A percentile compares a stretch with the other conserved stretches of the same genome.
These are phyloP conservation scores for Chrysanthemum seticuspe DNA, from an alignment of 129 eudicot species.

Conservation along the genomic window DNA sequence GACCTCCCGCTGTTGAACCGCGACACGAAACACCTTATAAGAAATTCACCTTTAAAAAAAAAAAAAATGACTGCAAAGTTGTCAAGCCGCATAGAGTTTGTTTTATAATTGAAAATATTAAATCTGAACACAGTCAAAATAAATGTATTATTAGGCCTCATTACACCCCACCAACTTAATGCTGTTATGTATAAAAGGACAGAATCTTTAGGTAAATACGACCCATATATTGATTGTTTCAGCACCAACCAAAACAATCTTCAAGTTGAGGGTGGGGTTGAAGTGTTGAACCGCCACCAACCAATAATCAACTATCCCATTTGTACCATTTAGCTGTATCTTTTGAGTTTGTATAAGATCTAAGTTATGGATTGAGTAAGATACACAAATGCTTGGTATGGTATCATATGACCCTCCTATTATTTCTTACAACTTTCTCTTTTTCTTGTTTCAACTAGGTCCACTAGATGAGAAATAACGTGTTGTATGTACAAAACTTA, in stretches of 20 bases:
- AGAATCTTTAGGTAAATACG: slow-evolving; percentile 25
- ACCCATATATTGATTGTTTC: slow-evolving; percentile 11
- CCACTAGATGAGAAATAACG: too few relatives aligned
- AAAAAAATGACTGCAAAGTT: too few relatives aligned
- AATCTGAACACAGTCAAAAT: not conserved
- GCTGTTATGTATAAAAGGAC: slow-evolving; percentile 8
- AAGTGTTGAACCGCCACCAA: slow-evolving; percentile 4
- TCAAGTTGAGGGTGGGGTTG: slow-evolving; percentile 16
- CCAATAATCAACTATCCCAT: not conserved
- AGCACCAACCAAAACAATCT: slow-evolving; percentile 24
- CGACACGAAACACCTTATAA: too few relatives aligned
- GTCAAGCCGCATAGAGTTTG: not conserved
- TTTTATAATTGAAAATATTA: too few relatives aligned
- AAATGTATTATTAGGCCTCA: slow-evolving; percentile 5
- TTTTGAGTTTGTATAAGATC: not conserved
- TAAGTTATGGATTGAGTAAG: not conserved
- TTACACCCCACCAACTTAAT: slow-evolving; percentile 21
- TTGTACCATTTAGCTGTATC: not conserved
- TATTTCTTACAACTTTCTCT: not conserved
- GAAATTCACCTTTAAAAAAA: too few relatives aligned
- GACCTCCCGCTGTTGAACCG: too few relatives aligned
- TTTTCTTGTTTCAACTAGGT: not conserved
- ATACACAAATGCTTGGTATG: slow-evolving; percentile 2
- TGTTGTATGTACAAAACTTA: too few relatives aligned
- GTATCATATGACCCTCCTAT: not conserved